Evolutionary conservation across 208 protist species (phyloP).

Genomic region (Crithidia bombi): DNA sequence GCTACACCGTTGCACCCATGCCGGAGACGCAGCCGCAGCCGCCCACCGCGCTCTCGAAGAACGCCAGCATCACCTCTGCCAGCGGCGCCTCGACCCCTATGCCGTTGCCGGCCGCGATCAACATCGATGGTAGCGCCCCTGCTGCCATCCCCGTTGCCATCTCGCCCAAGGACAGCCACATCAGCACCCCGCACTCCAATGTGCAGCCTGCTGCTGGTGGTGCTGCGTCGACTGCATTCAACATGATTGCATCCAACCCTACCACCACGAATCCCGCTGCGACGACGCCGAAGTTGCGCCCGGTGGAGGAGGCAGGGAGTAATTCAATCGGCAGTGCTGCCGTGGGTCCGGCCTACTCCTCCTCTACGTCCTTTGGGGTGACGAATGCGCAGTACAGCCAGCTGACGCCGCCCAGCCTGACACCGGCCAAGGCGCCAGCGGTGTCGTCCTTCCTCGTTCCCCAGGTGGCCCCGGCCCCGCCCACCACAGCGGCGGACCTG

Average conservation of each 20-base stretch:
- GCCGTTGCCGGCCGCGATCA: slow-evolving; percentile 29
- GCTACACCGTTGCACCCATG: slow-evolving; percentile 51
- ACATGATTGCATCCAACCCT: slow-evolving; percentile 25
- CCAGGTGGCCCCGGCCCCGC: slow-evolving; percentile 33
- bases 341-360: slow-evolving; percentile 10
- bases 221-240: not conserved
- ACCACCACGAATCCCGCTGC: slow-evolving; percentile 28
- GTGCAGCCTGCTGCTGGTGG: no score
- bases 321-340: slow-evolving; percentile 2
- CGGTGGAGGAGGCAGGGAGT: slow-evolving; percentile 18
- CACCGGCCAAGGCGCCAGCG: slow-evolving; percentile 23
- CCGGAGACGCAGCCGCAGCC: not conserved
- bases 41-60: not conserved
- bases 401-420: slow-evolving; percentile 37
- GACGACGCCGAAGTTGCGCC: slow-evolving; percentile 24
- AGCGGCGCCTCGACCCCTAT: slow-evolving; percentile 23
- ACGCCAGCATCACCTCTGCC: slow-evolving; percentile 15
- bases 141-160: slow-evolving; percentile 24
- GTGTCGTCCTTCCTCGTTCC: slow-evolving; percentile 18
- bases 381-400: slow-evolving; percentile 18
- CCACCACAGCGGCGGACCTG: slow-evolving; percentile 13
- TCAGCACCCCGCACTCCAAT: slow-evolving; percentile 3
- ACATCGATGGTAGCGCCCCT: slow-evolving; percentile 28
- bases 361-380: slow-evolving; percentile 9
- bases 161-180: slow-evolving; percentile 16